Base-by-base conservation (phyloP, 176 grass and related monocot species). In the Tillandsia fasciculata region DNA sequence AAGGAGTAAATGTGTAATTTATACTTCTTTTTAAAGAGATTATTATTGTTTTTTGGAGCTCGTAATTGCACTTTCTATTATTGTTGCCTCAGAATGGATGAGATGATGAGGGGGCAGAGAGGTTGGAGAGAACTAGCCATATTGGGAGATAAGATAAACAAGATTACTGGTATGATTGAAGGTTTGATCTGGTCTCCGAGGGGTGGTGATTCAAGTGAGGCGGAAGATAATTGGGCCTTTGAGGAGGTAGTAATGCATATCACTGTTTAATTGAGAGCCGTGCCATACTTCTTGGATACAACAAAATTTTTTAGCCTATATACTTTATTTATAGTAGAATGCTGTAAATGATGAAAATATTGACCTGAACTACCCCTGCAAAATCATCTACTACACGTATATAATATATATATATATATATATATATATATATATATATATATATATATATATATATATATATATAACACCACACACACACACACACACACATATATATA, bases 71-170 rank as follows among this genome's bases (percentile, higher is more conserved):
- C 15, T 48, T 77, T 64, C 26, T 54, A 70, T 80, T 70, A 67
- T 6, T 11, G 20, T 76, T 77, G 74, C 75, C 77, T 71, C 70
- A 97, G 93, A 84, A 97, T 97, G 93, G 93, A 97, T 79, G 89
- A 97, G 75, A 97, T 97, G 93, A 97, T 97, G 93, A 76, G 68
- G 51, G 93, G 93, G 53, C 93, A 97, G 76, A 92, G 93, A 83
- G 93, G 93, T 20, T 97, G 93, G 89, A 83, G 89, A 64, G 93
- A 97, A 72, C 84, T 97, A 63, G 86, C 87, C 72, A 71, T 76
- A 66, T 77, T 97, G 80, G 88, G 93, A 74, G 93, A 97, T 82
- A 90, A 97, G 63, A 85, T 92, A 77, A 86, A 92, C 63, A 86
- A 91, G 70, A 81, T 97, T 64, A 90, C 79, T 69, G 88, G 93